Evolutionary conservation across 164 flowering plant species (phyloP).

Genomic region (Vitis cinerea): DNA sequence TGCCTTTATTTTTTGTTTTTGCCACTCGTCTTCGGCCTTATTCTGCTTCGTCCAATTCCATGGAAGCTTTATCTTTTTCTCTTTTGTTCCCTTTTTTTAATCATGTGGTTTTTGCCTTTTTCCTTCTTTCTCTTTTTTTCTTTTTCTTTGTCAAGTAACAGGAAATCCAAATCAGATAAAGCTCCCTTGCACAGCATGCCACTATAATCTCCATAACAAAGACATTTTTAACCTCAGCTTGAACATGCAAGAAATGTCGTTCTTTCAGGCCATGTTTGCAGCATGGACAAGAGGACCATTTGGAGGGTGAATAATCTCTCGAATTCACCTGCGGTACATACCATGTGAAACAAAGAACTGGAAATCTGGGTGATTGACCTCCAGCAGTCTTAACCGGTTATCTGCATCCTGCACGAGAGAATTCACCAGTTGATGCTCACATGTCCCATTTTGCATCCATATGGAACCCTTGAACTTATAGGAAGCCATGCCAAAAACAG

Average conservation of each 20-base stretch:
- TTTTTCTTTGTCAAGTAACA: background rate
- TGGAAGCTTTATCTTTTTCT: background rate
- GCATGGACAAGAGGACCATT: background rate
- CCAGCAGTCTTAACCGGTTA: conserved; percentile 39
- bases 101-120: background rate
- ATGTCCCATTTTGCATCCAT: conserved; percentile 34
- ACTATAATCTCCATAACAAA: too few relatives aligned
- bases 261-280: too few relatives aligned
- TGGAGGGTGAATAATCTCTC: background rate
- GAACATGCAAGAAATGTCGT: too few relatives aligned
- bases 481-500: conserved; percentile 49
- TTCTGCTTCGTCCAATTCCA: too few relatives aligned
- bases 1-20: background rate
- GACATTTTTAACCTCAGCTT: too few relatives aligned
- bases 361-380: conserved; percentile 54
- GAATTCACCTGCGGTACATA: conserved; percentile 17
- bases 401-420: conserved; percentile 48
- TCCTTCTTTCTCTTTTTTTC: background rate
- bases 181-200: too few relatives aligned
- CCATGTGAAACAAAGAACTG: conserved; percentile 42
- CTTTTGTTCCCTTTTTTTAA: background rate
- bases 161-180: background rate
- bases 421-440: conserved; percentile 31
- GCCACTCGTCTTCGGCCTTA: too few relatives aligned
- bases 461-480: conserved; percentile 45